Evolutionary conservation across 163 green algal species (phyloP).

Genomic region (Scenedesmus sp.): DNA sequence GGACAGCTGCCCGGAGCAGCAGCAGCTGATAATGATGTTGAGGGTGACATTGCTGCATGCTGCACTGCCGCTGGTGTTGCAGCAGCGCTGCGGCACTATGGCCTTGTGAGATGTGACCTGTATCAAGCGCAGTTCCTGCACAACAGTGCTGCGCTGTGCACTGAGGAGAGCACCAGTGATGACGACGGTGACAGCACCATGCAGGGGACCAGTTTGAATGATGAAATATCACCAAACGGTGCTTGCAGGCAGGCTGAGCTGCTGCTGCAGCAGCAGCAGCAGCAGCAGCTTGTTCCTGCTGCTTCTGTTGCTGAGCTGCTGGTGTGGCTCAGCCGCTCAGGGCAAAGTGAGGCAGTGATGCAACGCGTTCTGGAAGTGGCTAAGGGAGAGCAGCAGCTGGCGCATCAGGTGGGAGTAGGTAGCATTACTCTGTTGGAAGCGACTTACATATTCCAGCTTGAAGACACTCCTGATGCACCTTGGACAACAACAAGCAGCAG

Average conservation of each 20-base stretch:
- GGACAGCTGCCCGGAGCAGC: not conserved
- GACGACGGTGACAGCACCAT: not conserved
- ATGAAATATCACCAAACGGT: too few relatives aligned
- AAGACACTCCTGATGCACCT: not conserved
- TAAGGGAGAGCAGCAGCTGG: not conserved
- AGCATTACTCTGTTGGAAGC: not conserved
- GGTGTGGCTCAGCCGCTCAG: constrained; percentile 23
- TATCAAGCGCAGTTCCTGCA: not conserved
- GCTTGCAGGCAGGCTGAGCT: not conserved
- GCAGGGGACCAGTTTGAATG: not conserved
- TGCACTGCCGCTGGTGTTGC: not conserved
- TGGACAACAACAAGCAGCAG: too few relatives aligned
- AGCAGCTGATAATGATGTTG: not conserved
- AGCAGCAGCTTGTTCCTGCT: not conserved
- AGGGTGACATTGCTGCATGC: not conserved
- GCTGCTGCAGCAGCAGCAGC: not conserved
- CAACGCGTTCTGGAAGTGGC: not conserved
- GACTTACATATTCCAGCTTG: not conserved
- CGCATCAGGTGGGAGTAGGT: not conserved
- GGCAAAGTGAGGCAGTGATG: not conserved
- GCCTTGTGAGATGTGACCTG: not conserved
- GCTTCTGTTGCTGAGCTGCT: constrained; percentile 27
- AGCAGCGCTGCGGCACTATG: not conserved
- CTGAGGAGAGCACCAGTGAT: not conserved
- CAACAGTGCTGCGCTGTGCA: not conserved